Percentiles rank a stretch among this genome's conserved stretches.
These are phyloP conservation scores for Colletotrichum camelliae DNA, from an alignment of 2,329 filamentous ascomycete species.

Conservation along the genomic window DNA sequence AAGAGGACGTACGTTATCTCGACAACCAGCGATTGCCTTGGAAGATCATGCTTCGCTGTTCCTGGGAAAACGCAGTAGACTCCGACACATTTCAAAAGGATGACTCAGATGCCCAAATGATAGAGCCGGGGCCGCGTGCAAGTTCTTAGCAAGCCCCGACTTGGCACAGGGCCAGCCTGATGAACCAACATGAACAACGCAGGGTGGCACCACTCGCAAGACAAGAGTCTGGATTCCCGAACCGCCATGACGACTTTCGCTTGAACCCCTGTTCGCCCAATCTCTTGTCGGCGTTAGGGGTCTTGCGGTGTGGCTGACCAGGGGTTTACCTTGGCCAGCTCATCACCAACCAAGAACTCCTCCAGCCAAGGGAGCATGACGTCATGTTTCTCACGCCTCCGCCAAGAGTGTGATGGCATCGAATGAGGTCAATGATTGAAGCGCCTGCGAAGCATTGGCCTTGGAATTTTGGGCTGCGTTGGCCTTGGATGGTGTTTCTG, in stretches of 20 bases:
- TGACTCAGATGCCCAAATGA: neutral
- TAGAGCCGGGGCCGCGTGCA: neutral
- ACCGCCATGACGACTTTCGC: neutral
- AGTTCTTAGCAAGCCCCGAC: neutral
- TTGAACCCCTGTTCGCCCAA: neutral
- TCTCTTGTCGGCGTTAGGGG: neutral
- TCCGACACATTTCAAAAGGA: neutral
- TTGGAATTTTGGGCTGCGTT: neutral
- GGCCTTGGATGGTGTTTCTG: neutral
- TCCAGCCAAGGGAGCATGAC: neutral
- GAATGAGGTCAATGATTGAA: slow-evolving; percentile 14
- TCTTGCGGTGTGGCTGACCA: slow-evolving; percentile 13
- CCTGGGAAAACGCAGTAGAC: neutral
- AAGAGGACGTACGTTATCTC: neutral
- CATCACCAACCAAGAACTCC: slow-evolving; percentile 2
- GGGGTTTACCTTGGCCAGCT: slow-evolving; percentile 10
- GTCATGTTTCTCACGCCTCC: neutral
- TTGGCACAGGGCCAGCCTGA: neutral
- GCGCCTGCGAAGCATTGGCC: neutral
- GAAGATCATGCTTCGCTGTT: neutral
- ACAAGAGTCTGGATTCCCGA: neutral
- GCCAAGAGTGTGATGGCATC: slow-evolving; percentile 3
- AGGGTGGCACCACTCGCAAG: neutral
- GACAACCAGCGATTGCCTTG: neutral
- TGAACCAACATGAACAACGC: neutral